Base-by-base conservation (phyloP, 192 early-diverging fungal species). In the Coemansia sp. region DNA sequence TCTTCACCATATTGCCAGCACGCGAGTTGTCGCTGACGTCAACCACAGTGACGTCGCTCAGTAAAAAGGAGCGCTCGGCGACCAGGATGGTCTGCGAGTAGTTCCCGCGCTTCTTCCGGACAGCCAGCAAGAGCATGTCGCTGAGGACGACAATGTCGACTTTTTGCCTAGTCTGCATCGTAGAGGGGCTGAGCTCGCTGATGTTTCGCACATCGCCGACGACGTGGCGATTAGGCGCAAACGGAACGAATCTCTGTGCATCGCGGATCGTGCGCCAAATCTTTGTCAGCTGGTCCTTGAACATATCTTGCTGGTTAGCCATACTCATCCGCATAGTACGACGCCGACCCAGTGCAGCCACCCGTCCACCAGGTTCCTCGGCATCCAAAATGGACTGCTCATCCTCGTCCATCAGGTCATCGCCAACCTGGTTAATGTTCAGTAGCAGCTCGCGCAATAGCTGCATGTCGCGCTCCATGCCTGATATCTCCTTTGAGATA, bases 1-100 rank as follows among this genome's bases (percentile, higher is more conserved):
- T 88, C 72, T 94, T 93, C 71, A 98, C 88, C 4, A 93, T 88
- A 74, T 93, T 92, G 36, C 85, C 87, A 3, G 93, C 64, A 24
- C 95, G 94, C 50, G 80, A 40, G 0, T 92, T 87, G 68, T 97
- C 95, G 78, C 91, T 91, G 69, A 95, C 86, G 60, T 99, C 97
- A 22, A 93, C 88, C 4, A 97, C 83, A 0, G 89, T 91, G 24
- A 96, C 89, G 24, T 96, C 93, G n/a, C 86, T 75, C 22, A 97
- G 71, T 9, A 71, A 60, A 85, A 90, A 96, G 52, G 92, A 92
- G 61, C 90, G 87, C 68, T 97, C 95, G 1, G 93, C 92, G 15
- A 95, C 87, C 62, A 96, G 74, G 61, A 91, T 85, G 27, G 84
- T 81, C 66, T 91, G 91, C 38, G 89, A 77, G 52, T 85, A 83